Conservation (phyloP, 2,329 filamentous ascomycete genomes). For the Alternaria panax region DNA sequence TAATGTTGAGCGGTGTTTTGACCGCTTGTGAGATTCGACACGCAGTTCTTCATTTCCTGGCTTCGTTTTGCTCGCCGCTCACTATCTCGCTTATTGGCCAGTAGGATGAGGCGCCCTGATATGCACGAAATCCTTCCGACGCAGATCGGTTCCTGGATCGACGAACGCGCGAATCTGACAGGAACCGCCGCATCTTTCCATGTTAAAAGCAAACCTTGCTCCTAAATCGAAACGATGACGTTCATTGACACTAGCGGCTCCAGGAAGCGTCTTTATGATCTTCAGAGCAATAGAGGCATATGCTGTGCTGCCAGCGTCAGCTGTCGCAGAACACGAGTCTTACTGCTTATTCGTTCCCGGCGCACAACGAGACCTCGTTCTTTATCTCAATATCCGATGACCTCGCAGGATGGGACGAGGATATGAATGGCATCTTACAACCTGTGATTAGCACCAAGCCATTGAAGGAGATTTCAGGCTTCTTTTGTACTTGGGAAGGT, state of each 20-base stretch:
- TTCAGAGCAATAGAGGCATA: not conserved
- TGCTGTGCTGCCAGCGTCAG: not conserved
- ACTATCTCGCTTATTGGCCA: constrained; percentile 27
- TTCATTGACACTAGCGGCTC: not conserved
- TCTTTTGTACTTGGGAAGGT: not conserved
- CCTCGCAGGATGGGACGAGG: not conserved
- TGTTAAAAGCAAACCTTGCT: not conserved
- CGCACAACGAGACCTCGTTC: not conserved
- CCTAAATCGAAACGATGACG: not conserved
- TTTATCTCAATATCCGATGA: not conserved
- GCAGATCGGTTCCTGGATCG: constrained; percentile 19
- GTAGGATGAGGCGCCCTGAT: constrained; percentile 12
- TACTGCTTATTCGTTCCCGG: not conserved
- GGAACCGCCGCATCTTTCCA: not conserved
- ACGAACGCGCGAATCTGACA: not conserved
- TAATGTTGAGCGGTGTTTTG: constrained; percentile 1
- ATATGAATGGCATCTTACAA: not conserved
- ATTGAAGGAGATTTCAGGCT: not conserved
- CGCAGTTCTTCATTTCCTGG: constrained; percentile 21
- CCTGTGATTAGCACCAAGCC: not conserved
- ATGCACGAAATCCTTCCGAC: constrained; percentile 17
- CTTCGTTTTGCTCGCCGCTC: constrained; percentile 20
- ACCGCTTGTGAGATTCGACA: constrained; percentile 13
- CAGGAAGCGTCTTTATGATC: not conserved
- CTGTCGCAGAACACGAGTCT: constrained; percentile 3